These are phyloP conservation scores for Suillus placidus DNA, from an alignment of 768 basidiomycete species.

Conservation along the genomic window DNA sequence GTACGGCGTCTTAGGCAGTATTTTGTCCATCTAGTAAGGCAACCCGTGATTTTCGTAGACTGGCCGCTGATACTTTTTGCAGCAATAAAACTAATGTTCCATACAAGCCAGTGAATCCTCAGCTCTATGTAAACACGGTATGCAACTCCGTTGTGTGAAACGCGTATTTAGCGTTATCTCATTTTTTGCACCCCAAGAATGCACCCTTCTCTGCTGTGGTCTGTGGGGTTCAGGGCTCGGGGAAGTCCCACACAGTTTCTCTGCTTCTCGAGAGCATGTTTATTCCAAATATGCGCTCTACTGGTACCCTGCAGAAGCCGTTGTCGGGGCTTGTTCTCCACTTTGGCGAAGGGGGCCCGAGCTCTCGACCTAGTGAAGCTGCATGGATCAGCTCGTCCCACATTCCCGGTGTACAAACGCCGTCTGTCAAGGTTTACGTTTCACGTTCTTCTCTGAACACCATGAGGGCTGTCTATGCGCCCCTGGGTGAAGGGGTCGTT, in stretches of 20 bases:
- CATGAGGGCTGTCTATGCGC: constrained; percentile 58
- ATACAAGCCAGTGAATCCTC: constrained; percentile 43
- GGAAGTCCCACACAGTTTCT: constrained; percentile 74
- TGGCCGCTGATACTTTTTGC: constrained; percentile 18
- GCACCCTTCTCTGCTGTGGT: constrained; percentile 75
- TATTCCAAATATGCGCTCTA: constrained; percentile 49
- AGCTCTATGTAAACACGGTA: constrained; percentile 73
- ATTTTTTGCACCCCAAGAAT: constrained; percentile 45
- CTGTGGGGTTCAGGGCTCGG: constrained; percentile 77
- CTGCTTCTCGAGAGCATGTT: constrained; percentile 72
- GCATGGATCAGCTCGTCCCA: constrained; percentile 55
- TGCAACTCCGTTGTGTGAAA: constrained; percentile 15
- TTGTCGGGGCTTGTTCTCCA: constrained; percentile 69
- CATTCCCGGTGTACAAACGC: constrained; percentile 35
- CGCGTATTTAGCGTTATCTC: constrained; percentile 6
- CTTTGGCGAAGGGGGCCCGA: constrained; percentile 66
- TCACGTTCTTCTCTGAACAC: constrained; percentile 63
- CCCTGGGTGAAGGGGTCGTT: constrained; percentile 48
- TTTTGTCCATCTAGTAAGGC: constrained; percentile 48
- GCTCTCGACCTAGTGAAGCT: constrained; percentile 63
- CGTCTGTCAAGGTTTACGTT: constrained; percentile 53
- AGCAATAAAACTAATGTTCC: constrained; percentile 35
- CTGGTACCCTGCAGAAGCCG: constrained; percentile 55
- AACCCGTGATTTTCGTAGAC: not conserved
- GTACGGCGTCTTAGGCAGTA: constrained; percentile 64